phyloP scores from a whole-genome alignment of 78 protist genomes.

The Dictyostelium capitatum region DNA sequence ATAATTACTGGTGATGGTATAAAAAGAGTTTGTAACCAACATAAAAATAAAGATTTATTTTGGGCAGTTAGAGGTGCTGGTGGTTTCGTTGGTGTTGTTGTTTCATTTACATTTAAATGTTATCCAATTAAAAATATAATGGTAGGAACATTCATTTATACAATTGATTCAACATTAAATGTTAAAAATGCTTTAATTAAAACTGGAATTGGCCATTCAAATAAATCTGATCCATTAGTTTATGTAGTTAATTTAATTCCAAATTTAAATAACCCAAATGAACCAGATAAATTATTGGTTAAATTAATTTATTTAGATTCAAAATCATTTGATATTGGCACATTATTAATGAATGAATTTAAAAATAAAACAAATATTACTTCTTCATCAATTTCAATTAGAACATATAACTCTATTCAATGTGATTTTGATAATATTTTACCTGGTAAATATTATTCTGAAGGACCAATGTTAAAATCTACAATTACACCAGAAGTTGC shows the following conservation, averaged over 20 bases:
- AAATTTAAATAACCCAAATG: neutral
- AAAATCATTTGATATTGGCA: neutral
- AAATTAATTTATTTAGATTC: neutral
- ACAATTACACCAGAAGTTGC: conserved; percentile 3
- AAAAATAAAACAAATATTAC: neutral
- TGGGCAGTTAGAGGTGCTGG: conserved; percentile 72
- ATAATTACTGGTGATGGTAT: conserved; percentile 12
- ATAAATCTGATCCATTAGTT: neutral
- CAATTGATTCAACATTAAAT: neutral
- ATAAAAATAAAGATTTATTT: conserved; percentile 28
- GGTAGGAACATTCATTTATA: neutral
- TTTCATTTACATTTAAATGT: neutral
- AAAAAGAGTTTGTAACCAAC: neutral
- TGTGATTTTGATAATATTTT: neutral
- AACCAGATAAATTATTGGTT: neutral
- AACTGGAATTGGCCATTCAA: neutral
- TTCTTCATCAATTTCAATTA: neutral
- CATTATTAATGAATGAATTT: neutral
- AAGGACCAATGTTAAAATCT: conserved; percentile 21
- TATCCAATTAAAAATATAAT: neutral
- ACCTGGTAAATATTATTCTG: conserved; percentile 21
- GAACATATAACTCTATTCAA: neutral
- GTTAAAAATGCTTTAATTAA: conserved; percentile 3
- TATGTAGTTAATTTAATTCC: neutral
- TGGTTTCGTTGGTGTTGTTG: conserved; percentile 35